Conservation (phyloP, 2,329 filamentous ascomycete genomes). For the Penicillium sp. region DNA sequence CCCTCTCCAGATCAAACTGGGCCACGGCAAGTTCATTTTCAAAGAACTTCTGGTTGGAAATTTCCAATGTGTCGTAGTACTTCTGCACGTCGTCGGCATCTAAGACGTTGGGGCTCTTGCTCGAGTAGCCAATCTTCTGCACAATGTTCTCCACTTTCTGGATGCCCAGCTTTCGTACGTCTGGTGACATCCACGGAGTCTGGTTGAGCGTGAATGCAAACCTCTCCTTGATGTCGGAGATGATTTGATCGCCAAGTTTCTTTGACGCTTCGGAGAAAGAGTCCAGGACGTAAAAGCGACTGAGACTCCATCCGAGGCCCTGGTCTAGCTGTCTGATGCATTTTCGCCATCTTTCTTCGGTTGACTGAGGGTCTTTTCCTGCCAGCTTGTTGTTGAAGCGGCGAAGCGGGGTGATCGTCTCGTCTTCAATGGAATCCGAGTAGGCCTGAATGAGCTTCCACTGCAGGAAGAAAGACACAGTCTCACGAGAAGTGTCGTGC, state of each 20-base stretch:
- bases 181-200: conserved; percentile 60
- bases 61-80: conserved; percentile 52
- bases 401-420: conserved; percentile 54
- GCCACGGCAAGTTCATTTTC: conserved; percentile 50
- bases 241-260: conserved; percentile 60
- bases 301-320: conserved; percentile 61
- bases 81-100: conserved; percentile 50
- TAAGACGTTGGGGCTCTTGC: conserved; percentile 56
- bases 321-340: conserved; percentile 55
- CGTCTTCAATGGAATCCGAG: conserved; percentile 51
- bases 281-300: conserved; percentile 64
- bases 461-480: conserved; percentile 56
- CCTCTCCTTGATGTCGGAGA: conserved; percentile 63
- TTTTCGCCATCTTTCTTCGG: conserved; percentile 60
- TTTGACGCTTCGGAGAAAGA: conserved; percentile 63
- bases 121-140: conserved; percentile 64
- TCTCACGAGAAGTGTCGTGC: conserved; percentile 47
- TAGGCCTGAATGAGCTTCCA: conserved; percentile 58
- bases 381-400: conserved; percentile 56
- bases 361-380: conserved; percentile 58
- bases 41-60: conserved; percentile 51
- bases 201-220: conserved; percentile 57
- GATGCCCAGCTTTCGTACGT: conserved; percentile 54
- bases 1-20: conserved; percentile 43
- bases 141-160: conserved; percentile 62